Percentiles rank a stretch among this genome's conserved stretches.
phyloP scores from a whole-genome alignment of 2,329 filamentous ascomycete genomes.

The Nannizziopsis barbatae region DNA sequence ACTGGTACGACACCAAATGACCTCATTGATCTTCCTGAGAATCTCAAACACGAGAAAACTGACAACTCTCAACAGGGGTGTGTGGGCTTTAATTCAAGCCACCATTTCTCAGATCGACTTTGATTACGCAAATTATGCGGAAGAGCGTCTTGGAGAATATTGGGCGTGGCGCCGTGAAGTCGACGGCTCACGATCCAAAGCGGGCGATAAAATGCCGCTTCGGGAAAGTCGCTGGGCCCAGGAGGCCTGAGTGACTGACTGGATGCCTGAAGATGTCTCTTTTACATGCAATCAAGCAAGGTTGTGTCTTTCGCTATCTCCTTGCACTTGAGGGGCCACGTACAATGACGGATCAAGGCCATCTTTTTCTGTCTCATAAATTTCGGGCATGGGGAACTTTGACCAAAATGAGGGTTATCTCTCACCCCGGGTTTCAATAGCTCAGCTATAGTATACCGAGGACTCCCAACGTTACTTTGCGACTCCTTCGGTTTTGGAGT shows the following conservation, averaged over 20 bases:
- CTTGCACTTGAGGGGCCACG: no score
- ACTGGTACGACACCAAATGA: constrained; percentile 38
- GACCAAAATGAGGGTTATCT: no score
- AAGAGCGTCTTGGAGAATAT: constrained; percentile 77
- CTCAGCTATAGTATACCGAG: no score
- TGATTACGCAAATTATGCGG: constrained; percentile 86
- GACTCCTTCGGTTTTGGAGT: no score
- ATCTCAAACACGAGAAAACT: not conserved
- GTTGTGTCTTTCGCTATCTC: not conserved
- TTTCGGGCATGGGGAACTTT: no score
- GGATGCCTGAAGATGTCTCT: not conserved
- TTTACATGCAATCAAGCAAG: no score
- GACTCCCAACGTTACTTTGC: no score
- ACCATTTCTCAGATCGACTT: constrained; percentile 93
- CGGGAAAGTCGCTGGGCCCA: constrained; percentile 73
- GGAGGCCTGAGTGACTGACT: constrained; percentile 24
- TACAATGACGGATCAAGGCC: no score
- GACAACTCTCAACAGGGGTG: constrained; percentile 51
- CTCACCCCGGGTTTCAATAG: no score
- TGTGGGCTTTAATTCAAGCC: constrained; percentile 92
- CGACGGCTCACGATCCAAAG: constrained; percentile 48
- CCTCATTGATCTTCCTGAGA: not conserved
- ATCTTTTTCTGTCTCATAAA: no score
- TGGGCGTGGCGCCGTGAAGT: constrained; percentile 76
- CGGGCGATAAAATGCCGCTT: constrained; percentile 53